These are phyloP conservation scores for Mortierella sp. DNA, from an alignment of 371 early-diverging fungal genomes.

Conservation along the genomic window DNA sequence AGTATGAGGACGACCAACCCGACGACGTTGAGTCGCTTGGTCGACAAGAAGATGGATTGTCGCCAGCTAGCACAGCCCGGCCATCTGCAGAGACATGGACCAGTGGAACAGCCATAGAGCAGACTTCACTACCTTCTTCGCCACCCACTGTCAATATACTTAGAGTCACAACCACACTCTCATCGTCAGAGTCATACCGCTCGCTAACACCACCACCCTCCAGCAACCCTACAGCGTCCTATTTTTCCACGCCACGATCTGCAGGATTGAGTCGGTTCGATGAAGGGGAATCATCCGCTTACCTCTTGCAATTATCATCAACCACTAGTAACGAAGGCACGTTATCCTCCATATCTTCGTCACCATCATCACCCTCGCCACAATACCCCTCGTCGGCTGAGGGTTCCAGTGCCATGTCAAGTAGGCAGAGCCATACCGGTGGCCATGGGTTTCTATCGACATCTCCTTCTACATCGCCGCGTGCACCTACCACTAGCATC, in stretches of 20 bases:
- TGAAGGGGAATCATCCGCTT: slow-evolving; percentile 11
- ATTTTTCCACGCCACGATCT: neutral
- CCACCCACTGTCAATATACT: slow-evolving; percentile 20
- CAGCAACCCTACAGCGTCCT: neutral
- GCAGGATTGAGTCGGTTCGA: neutral
- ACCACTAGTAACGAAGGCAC: too few relatives aligned
- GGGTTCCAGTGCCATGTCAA: neutral
- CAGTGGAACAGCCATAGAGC: neutral
- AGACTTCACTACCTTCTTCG: neutral
- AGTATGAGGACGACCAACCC: too few relatives aligned
- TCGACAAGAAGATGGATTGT: neutral
- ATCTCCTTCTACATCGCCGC: slow-evolving; percentile 11
- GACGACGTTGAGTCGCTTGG: too few relatives aligned
- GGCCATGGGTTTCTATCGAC: slow-evolving; percentile 14
- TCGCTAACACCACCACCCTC: too few relatives aligned
- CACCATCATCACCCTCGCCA: neutral
- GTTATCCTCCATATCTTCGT: neutral
- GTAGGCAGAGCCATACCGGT: too few relatives aligned
- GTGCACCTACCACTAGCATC: too few relatives aligned
- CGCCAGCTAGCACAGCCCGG: slow-evolving; percentile 3
- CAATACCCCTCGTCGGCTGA: neutral
- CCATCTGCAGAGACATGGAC: neutral
- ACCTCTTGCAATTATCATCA: neutral
- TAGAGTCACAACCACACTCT: slow-evolving; percentile 9
- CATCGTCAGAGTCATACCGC: too few relatives aligned